Percentiles rank a stretch among this genome's conserved stretches.
Conservation (phyloP, 306 rosid genomes). For the Cercis canadensis region DNA sequence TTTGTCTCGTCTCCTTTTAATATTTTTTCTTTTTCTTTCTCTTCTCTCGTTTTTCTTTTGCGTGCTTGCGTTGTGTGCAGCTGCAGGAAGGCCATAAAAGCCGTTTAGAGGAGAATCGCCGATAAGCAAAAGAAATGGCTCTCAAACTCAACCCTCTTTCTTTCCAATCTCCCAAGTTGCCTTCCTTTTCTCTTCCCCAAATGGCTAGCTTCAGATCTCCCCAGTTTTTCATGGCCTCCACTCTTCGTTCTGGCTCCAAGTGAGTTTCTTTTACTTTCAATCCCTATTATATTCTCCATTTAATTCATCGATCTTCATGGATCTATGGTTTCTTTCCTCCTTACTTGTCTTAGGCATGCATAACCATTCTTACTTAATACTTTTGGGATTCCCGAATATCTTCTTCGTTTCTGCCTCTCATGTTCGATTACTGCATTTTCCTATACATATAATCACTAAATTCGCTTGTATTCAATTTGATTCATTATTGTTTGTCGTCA, state of each 20-base stretch:
- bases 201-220: constrained; percentile 84
- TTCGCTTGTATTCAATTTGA: not conserved
- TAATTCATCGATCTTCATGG: not conserved
- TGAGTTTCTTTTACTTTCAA: constrained; percentile 23
- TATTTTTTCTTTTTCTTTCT: too few species aligned
- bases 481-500: not conserved
- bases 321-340: not conserved
- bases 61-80: not conserved
- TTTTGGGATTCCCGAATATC: not conserved
- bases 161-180: constrained; percentile 55
- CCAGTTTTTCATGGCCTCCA: constrained; percentile 81
- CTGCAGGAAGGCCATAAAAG: not conserved
- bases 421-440: not conserved
- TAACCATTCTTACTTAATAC: too few species aligned
- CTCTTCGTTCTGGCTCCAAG: constrained; percentile 79
- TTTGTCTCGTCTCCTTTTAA: not conserved
- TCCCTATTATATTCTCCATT: not conserved
- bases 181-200: constrained; percentile 60
- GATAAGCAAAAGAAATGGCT: constrained; percentile 52
- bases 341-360: not conserved
- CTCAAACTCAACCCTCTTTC: constrained; percentile 50
- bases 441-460: not conserved
- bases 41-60: too few species aligned
- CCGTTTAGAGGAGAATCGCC: not conserved
- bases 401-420: not conserved